phyloP scores from a whole-genome alignment of 2,329 filamentous ascomycete genomes.

The Cladosporium sp. region DNA sequence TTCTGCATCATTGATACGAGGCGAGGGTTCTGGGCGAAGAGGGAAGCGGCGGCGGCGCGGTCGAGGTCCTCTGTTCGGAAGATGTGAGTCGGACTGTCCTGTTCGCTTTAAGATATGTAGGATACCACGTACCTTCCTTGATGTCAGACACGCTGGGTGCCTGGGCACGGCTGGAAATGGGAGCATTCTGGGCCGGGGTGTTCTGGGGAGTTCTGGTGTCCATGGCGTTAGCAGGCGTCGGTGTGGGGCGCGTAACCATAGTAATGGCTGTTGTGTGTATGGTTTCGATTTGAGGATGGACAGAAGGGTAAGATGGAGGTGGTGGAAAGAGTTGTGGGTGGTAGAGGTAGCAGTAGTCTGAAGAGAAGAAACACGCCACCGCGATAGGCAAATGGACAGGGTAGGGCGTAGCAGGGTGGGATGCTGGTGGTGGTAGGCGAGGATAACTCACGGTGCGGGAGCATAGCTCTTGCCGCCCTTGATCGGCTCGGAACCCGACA shows the following conservation, averaged over 20 bases:
- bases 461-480: slow-evolving; percentile 18
- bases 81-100: slow-evolving; percentile 23
- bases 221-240: slow-evolving; percentile 32
- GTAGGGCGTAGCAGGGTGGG: background rate
- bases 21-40: slow-evolving; percentile 94
- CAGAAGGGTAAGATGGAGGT: background rate
- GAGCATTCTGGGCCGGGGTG: slow-evolving; percentile 91
- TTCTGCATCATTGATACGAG: slow-evolving; percentile 98
- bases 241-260: slow-evolving; percentile 14
- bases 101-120: background rate
- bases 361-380: slow-evolving; percentile 1
- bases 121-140: slow-evolving; percentile 77
- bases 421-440: background rate
- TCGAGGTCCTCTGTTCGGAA: slow-evolving; percentile 78
- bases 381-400: background rate
- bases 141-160: slow-evolving; percentile 93
- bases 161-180: slow-evolving; percentile 95
- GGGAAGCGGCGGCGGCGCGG: slow-evolving; percentile 78
- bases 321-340: background rate
- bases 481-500: slow-evolving; percentile 17
- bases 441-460: slow-evolving; percentile 17
- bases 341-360: background rate
- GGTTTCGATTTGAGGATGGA: background rate
- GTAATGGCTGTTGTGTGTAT: background rate
- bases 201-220: slow-evolving; percentile 88